Evolutionary conservation across 345 rosid species (phyloP).

Genomic region (Citrus sinensis): DVS_A1.0 CM039169.1:27015501-27016000

Average conservation of each 20-base stretch:
- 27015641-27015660: background rate
- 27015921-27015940: slow-evolving; percentile 48
- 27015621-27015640: slow-evolving; percentile 7
- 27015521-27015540: background rate
- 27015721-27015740: background rate
- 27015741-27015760: background rate
- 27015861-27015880: slow-evolving; percentile 50
- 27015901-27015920: slow-evolving; percentile 50
- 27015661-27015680: background rate
- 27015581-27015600: too few species aligned
- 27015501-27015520: background rate
- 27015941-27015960: slow-evolving; percentile 83
- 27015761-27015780: background rate
- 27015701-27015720: fast-evolving
- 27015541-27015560: too few species aligned
- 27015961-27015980: slow-evolving; percentile 68
- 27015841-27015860: slow-evolving; percentile 40
- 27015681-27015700: background rate
- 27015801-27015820: slow-evolving; percentile 22
- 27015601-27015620: background rate
- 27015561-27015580: too few species aligned
- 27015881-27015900: slow-evolving; percentile 60
- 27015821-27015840: slow-evolving; percentile 66
- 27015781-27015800: background rate
- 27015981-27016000: slow-evolving; percentile 44